Conservation (phyloP, 2,329 filamentous ascomycete genomes). For the Bretziella fagacearum region DNA sequence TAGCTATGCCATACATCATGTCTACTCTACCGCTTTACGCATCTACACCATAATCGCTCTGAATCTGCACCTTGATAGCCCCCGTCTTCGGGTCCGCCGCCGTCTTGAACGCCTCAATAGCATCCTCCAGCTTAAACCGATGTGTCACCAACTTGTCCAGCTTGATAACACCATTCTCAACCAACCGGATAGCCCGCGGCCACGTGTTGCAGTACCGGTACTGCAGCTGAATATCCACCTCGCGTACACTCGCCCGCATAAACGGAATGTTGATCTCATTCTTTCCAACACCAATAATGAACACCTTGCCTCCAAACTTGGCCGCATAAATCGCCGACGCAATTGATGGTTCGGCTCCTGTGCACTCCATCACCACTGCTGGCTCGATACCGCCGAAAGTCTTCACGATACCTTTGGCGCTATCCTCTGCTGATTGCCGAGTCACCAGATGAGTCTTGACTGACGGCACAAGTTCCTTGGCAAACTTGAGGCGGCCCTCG, state of each 20-base stretch:
- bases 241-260: constrained; percentile 77
- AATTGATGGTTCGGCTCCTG: constrained; percentile 82
- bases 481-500: constrained; percentile 66
- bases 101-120: constrained; percentile 75
- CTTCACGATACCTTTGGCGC: constrained; percentile 48
- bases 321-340: constrained; percentile 71
- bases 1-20: background rate
- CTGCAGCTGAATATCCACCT: constrained; percentile 92
- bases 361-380: constrained; percentile 74
- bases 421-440: constrained; percentile 48
- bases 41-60: constrained; percentile 30
- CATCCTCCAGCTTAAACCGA: constrained; percentile 70
- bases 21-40: background rate
- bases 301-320: constrained; percentile 93
- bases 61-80: constrained; percentile 96
- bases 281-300: constrained; percentile 88
- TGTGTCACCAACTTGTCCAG: constrained; percentile 75
- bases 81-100: constrained; percentile 77
- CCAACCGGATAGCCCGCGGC: constrained; percentile 78
- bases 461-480: constrained; percentile 63
- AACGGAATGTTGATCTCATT: constrained; percentile 93
- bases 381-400: constrained; percentile 68
- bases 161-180: constrained; percentile 71
- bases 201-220: constrained; percentile 95
- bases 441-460: constrained; percentile 69